phyloP scores from a whole-genome alignment of 2,329 filamentous ascomycete genomes.

The Alternaria metachromatica region DNA sequence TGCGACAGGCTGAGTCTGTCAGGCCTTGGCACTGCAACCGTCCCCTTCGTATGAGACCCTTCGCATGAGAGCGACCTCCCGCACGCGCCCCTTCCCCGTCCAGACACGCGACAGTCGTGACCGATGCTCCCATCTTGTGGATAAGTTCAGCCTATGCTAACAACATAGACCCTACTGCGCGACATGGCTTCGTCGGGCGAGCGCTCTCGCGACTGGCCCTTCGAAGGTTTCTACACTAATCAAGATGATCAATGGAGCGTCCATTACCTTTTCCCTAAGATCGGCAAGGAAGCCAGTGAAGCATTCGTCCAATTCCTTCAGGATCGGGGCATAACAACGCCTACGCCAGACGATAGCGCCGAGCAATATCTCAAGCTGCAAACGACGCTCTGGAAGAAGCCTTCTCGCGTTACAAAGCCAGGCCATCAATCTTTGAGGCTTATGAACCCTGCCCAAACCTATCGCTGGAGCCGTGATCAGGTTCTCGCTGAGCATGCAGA shows the following conservation, averaged over 20 bases:
- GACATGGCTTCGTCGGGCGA: not conserved
- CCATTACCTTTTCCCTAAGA: not conserved
- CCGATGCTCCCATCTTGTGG: not conserved
- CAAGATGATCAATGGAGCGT: not conserved
- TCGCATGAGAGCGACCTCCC: not conserved
- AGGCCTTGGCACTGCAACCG: not conserved
- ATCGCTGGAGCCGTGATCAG: not conserved
- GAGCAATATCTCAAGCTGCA: slow-evolving; percentile 11
- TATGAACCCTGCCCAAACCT: not conserved
- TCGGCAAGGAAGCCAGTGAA: slow-evolving; percentile 6
- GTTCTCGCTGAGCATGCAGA: slow-evolving; percentile 2
- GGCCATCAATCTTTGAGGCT: not conserved
- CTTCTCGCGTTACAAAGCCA: not conserved
- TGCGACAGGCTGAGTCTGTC: not conserved
- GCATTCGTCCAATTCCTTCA: slow-evolving; percentile 5
- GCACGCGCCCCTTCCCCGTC: not conserved
- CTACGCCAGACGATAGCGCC: not conserved
- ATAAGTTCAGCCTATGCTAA: not conserved
- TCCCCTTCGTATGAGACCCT: not conserved
- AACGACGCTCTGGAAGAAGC: slow-evolving; percentile 13
- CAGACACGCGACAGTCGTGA: not conserved
- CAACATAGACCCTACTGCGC: not conserved
- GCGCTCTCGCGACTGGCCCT: not conserved
- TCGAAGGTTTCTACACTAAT: not conserved
- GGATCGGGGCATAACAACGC: not conserved